A percentile compares a stretch with the other conserved stretches of the same genome.
phyloP scores from a whole-genome alignment of 345 rosid genomes.

The Triadica sebifera region DNA sequence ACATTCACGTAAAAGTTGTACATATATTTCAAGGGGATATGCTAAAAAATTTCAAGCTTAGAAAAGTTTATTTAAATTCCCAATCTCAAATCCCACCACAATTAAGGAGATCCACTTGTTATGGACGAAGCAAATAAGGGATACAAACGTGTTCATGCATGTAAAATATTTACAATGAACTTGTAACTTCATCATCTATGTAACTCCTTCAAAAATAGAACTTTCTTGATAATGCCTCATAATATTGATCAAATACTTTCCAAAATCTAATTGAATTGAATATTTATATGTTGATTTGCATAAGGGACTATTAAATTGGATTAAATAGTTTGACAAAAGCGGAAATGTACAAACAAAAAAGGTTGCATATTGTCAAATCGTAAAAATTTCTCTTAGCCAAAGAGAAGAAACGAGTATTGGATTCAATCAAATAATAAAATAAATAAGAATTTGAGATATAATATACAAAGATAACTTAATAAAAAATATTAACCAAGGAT shows the following conservation, averaged over 20 bases:
- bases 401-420: background rate
- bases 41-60: background rate
- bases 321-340: too few relatives aligned
- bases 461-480: too few relatives aligned
- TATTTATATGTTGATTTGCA: background rate
- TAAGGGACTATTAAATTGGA: background rate
- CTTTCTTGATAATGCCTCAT: background rate
- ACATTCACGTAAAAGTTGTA: background rate
- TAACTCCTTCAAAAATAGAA: background rate
- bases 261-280: background rate
- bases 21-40: background rate
- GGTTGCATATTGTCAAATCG: background rate
- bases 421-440: background rate
- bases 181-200: background rate
- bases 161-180: background rate
- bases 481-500: too few relatives aligned
- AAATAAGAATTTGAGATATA: background rate
- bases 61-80: background rate
- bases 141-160: background rate
- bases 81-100: background rate
- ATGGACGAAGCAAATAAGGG: background rate
- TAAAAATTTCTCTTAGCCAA: background rate
- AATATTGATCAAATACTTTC: too few relatives aligned
- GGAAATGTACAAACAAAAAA: background rate
- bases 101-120: background rate